Evolutionary conservation across 2,329 filamentous ascomycete genomes (phyloP).

Genomic region (Alternaria brassicicola): DNA sequence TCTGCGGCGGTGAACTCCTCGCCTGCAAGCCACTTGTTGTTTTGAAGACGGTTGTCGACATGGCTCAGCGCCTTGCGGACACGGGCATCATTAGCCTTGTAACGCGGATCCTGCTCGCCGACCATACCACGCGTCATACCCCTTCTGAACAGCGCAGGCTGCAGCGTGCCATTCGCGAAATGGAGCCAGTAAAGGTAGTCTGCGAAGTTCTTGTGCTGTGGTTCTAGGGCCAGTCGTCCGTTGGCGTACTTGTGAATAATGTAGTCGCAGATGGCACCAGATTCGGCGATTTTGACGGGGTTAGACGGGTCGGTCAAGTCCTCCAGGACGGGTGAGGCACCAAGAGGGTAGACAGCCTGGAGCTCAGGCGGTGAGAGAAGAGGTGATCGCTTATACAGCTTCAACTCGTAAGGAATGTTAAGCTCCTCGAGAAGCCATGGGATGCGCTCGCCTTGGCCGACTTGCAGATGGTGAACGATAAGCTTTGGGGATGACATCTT

Average conservation of each 20-base stretch:
- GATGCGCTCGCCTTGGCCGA: conserved; percentile 68
- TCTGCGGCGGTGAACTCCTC: conserved; percentile 69
- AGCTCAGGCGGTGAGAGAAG: conserved; percentile 45
- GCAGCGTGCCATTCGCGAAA: conserved; percentile 55
- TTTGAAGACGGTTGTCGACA: conserved; percentile 57
- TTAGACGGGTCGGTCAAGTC: conserved; percentile 55
- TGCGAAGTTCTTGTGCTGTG: conserved; percentile 58
- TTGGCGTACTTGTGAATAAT: conserved; percentile 59
- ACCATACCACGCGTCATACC: conserved; percentile 39
- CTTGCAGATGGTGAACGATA: conserved; percentile 47
- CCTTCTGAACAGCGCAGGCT: conserved; percentile 44
- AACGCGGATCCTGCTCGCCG: conserved; percentile 43
- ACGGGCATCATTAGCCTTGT: conserved; percentile 42
- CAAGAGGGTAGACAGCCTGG: conserved; percentile 50
- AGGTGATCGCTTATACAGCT: conserved; percentile 56
- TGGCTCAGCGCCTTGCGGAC: conserved; percentile 51
- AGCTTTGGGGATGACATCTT: conserved; percentile 35
- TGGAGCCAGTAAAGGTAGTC: conserved; percentile 71
- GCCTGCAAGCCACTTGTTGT: conserved; percentile 64
- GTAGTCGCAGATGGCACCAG: conserved; percentile 66
- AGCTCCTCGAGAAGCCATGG: conserved; percentile 71
- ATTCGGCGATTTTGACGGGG: conserved; percentile 63
- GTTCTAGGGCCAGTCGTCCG: conserved; percentile 57
- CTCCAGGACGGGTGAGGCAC: conserved; percentile 65
- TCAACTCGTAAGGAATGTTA: conserved; percentile 59